Conservation (phyloP, 202 grass and related monocot species). For the Schoenoplectus tabernaemontani region DNA sequence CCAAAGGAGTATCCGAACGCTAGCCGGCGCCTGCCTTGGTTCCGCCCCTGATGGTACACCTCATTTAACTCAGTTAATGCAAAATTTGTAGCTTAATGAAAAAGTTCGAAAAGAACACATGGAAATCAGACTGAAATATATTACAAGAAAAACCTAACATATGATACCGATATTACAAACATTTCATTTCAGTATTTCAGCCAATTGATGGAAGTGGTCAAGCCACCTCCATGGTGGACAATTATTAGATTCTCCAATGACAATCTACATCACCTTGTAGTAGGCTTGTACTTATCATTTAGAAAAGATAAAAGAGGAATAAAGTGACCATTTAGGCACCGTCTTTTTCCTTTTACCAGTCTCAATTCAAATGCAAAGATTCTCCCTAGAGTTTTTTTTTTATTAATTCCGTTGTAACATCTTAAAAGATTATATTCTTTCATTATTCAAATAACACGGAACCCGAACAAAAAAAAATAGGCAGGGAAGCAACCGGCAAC, state of each 20-base stretch:
- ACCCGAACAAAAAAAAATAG: too few species aligned
- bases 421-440: too few species aligned
- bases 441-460: too few species aligned
- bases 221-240: background rate
- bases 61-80: too few species aligned
- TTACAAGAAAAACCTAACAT: too few species aligned
- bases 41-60: too few species aligned
- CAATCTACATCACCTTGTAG: background rate
- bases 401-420: background rate
- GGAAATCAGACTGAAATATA: too few species aligned
- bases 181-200: too few species aligned
- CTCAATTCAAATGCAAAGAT: constrained; percentile 5
- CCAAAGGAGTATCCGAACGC: too few species aligned
- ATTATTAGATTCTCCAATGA: background rate
- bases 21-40: too few species aligned
- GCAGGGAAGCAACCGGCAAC: background rate
- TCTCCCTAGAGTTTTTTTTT: background rate
- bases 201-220: background rate
- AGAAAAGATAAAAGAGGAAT: constrained; percentile 16
- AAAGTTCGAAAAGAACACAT: too few species aligned
- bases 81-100: too few species aligned
- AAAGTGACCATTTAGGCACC: constrained; percentile 3
- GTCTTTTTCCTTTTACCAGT: background rate
- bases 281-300: background rate
- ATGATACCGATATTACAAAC: background rate